These are phyloP conservation scores for Nothomitra cinnamomea DNA, from an alignment of 2,329 filamentous ascomycete genomes.

Conservation along the genomic window DNA sequence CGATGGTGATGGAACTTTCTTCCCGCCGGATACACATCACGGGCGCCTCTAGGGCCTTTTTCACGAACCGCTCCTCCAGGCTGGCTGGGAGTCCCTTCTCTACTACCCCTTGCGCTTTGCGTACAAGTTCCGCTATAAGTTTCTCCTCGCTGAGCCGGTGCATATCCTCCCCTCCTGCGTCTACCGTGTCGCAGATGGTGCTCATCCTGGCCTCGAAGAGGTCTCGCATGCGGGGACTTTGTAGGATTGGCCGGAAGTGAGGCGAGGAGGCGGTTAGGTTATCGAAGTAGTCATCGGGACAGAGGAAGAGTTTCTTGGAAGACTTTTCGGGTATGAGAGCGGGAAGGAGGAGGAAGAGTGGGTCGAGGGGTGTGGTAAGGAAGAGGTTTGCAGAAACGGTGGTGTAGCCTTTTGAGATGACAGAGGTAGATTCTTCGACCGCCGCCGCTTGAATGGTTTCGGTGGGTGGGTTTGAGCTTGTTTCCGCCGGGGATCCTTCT, in stretches of 20 bases:
- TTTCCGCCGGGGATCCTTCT: background rate
- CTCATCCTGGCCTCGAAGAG: slow-evolving; percentile 49
- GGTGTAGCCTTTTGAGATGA: slow-evolving; percentile 25
- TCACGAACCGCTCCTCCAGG: slow-evolving; percentile 74
- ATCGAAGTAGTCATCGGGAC: slow-evolving; percentile 57
- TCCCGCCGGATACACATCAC: slow-evolving; percentile 50
- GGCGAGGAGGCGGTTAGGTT: slow-evolving; percentile 35
- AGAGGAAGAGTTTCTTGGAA: slow-evolving; percentile 46
- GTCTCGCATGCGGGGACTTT: slow-evolving; percentile 21
- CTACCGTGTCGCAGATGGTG: slow-evolving; percentile 62
- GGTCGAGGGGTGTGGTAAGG: slow-evolving; percentile 69
- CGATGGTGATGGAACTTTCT: slow-evolving; percentile 20
- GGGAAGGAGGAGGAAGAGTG: slow-evolving; percentile 68
- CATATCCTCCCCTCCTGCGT: slow-evolving; percentile 72
- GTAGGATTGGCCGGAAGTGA: slow-evolving; percentile 42
- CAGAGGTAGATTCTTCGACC: background rate
- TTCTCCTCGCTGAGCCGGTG: slow-evolving; percentile 62
- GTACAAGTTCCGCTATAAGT: slow-evolving; percentile 44
- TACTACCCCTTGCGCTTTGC: slow-evolving; percentile 57
- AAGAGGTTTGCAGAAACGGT: slow-evolving; percentile 58
- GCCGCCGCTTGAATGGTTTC: slow-evolving; percentile 6
- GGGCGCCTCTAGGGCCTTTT: slow-evolving; percentile 57
- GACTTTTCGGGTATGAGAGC: slow-evolving; percentile 36
- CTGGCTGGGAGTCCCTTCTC: slow-evolving; percentile 50
- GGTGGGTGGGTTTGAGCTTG: slow-evolving; percentile 8